Conservation (phyloP, 2,329 filamentous ascomycete species). For the Fusarium cyanostomum region DNA sequence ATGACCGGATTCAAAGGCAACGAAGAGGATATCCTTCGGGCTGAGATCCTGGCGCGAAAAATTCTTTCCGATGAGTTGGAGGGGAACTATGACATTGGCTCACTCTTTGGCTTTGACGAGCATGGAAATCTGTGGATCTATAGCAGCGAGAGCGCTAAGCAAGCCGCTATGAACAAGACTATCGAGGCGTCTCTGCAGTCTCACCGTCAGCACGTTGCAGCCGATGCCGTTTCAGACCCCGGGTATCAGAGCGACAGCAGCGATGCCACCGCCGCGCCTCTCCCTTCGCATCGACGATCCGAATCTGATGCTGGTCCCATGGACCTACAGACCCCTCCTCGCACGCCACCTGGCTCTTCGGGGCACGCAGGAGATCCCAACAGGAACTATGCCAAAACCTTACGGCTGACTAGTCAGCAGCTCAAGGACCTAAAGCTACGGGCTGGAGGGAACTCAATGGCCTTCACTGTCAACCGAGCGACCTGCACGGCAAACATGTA, state of each 20-base stretch:
- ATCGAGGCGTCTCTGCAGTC: slow-evolving; percentile 61
- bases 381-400: slow-evolving; percentile 94
- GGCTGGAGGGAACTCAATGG: slow-evolving; percentile 89
- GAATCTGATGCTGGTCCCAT: slow-evolving; percentile 71
- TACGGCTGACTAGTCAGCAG: slow-evolving; percentile 94
- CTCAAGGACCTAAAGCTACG: slow-evolving; percentile 85
- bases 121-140: slow-evolving; percentile 99
- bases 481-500: slow-evolving; percentile 95
- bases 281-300: slow-evolving; percentile 65
- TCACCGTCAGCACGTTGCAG: slow-evolving; percentile 62
- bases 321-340: slow-evolving; percentile 70
- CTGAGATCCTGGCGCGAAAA: slow-evolving; percentile 92
- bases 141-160: slow-evolving; percentile 95
- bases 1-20: slow-evolving; percentile 97
- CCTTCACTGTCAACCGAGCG: slow-evolving; percentile 94
- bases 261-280: slow-evolving; percentile 61
- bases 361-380: slow-evolving; percentile 73
- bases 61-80: slow-evolving; percentile 93
- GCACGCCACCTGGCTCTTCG: slow-evolving; percentile 71
- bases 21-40: slow-evolving; percentile 89
- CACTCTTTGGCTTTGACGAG: slow-evolving; percentile 93
- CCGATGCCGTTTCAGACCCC: slow-evolving; percentile 90
- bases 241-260: slow-evolving; percentile 95
- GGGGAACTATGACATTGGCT: slow-evolving; percentile 95
- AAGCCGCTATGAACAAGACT: slow-evolving; percentile 78